These are phyloP conservation scores for Neurospora sp. DNA, from an alignment of 495 filamentous ascomycete species.

Conservation along the genomic window DNA sequence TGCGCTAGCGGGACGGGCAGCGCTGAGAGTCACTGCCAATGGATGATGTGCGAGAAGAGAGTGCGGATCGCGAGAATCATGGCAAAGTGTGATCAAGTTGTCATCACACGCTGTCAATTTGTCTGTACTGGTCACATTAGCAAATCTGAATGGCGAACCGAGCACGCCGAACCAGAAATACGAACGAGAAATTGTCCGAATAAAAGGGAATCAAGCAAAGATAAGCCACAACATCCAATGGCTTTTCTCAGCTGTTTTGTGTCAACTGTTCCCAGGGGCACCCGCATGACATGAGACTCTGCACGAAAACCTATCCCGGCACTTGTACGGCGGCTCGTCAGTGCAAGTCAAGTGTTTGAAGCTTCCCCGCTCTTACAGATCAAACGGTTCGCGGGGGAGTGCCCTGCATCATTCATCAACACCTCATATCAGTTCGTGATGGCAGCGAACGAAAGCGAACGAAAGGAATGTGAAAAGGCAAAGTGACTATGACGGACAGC, in stretches of 20 bases:
- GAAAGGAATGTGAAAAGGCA: not conserved
- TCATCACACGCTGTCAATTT: not conserved
- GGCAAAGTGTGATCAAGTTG: not conserved
- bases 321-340: not conserved
- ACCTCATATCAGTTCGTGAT: not conserved
- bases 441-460: not conserved
- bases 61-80: not conserved
- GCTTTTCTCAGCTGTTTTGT: not conserved
- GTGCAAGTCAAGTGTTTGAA: not conserved
- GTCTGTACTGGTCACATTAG: not conserved
- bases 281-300: not conserved
- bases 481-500: not conserved
- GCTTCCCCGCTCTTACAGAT: not conserved
- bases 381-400: not conserved
- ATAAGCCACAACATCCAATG: not conserved
- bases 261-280: not conserved
- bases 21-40: not conserved
- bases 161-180: not conserved
- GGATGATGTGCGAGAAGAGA: not conserved
- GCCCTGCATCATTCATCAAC: not conserved
- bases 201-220: not conserved
- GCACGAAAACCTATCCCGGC: no score
- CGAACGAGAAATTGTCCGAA: not conserved
- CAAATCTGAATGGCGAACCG: not conserved
- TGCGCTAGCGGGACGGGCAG: not conserved